Base-by-base conservation (phyloP, 2,329 filamentous ascomycete genomes). In the Exophiala viscosa region DNA sequence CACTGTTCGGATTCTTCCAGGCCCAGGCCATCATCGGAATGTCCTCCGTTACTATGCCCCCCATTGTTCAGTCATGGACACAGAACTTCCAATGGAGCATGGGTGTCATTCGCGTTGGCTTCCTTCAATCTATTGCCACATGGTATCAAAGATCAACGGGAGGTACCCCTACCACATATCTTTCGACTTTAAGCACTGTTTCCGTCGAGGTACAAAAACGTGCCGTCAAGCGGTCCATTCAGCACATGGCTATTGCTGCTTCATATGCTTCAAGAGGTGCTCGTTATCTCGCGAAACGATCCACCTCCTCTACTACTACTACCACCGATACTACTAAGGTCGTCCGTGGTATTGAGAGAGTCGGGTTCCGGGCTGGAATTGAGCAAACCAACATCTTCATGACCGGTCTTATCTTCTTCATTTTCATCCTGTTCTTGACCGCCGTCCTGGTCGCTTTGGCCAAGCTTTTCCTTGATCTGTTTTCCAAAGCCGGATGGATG, bases 71-170 rank as follows among this genome's bases (percentile, higher is more conserved):
- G 65, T 81, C 91, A 0, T 97, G 92, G 92, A 96, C 91, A 1
- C 91, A 96, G 73, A 92, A 96, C 73, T 96, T 97, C 74, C 88
- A 95, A 68, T 97, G 92, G 92, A 95, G 87, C 66, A 93, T 97
- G 89, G 92, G 92, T 63, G 90, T 97, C 64, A 95, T 97, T 64
- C 82, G 82, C 46, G 79, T 96, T 38, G 78, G 77, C n/a, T 96
- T 95, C 69, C 81, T 96, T 73, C 90, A 97, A 74, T 78, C 77
- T 43, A 88, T 96, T 65, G 88, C 89, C 57, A 95, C 90, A 33
- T 97, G 92, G 92, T 97, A 96, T 68, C 91, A 96, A 73, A 87
- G 91, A 57, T 82, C 92, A 2, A 97, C 92, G 2, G 92, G 92
- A 48, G 92, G 92, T 58, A 90, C 81, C 0, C 88, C 92, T 0